phyloP scores from a whole-genome alignment of 2,329 filamentous ascomycete species.

The Spiromastix sp. region DNA sequence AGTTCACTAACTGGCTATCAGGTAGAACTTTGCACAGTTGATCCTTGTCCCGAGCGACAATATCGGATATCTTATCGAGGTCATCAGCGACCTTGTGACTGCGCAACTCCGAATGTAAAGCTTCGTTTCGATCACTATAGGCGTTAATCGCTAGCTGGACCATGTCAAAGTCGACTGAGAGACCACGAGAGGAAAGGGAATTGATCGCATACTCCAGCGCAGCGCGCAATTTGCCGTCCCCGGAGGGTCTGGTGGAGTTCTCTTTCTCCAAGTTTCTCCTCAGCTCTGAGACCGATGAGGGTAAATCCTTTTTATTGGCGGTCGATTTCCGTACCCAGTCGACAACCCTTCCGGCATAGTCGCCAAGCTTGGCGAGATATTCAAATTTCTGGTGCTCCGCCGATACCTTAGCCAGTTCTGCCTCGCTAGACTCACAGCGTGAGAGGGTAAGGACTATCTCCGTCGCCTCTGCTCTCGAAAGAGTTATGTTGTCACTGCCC shows the following conservation, averaged over 20 bases:
- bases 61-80: background rate
- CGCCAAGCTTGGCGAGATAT: conserved; percentile 1
- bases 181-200: conserved; percentile 1
- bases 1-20: background rate
- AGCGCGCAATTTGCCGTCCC: no score
- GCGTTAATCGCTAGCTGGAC: conserved; percentile 8
- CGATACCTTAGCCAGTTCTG: conserved; percentile 1
- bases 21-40: conserved; percentile 1
- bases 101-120: conserved; percentile 6
- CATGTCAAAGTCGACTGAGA: conserved; percentile 9
- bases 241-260: conserved; percentile 1
- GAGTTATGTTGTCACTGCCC: background rate
- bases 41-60: background rate
- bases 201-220: conserved; percentile 4
- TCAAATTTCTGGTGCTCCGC: background rate
- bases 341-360: conserved; percentile 2
- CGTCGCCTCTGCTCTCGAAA: conserved; percentile 4
- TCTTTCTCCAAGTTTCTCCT: background rate
- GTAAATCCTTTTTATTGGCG: conserved; percentile 2
- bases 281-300: conserved; percentile 4
- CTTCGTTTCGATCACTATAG: conserved; percentile 5
- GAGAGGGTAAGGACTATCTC: conserved; percentile 3
- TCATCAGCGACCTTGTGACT: conserved; percentile 1
- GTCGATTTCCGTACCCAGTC: conserved; percentile 3
- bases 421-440: background rate